These are phyloP conservation scores for Nitzschia sp. DNA, from an alignment of 108 stramenopile genomes.

Conservation along the genomic window DNA sequence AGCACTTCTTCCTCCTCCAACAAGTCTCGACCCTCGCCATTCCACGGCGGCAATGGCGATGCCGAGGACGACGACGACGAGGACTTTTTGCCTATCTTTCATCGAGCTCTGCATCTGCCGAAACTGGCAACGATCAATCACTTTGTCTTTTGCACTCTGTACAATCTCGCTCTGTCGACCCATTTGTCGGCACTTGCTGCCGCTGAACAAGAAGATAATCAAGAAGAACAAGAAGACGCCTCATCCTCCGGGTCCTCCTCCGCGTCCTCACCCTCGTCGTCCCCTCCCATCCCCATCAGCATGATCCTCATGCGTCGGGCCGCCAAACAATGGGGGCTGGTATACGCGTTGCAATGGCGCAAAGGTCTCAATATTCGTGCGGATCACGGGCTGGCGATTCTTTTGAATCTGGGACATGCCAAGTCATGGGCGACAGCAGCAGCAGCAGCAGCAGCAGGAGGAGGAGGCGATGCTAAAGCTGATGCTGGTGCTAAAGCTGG, in stretches of 20 bases:
- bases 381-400: not conserved
- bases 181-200: not conserved
- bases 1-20: not conserved
- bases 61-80: not conserved
- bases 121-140: not conserved
- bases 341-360: not conserved
- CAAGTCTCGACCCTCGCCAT: not conserved
- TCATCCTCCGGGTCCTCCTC: no score
- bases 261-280: not conserved
- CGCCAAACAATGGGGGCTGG: not conserved
- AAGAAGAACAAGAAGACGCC: no score
- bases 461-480: no score
- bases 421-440: not conserved
- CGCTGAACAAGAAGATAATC: no score
- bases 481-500: no score
- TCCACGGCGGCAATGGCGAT: not conserved
- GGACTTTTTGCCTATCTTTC: not conserved
- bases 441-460: no score
- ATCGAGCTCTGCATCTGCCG: not conserved
- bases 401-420: slow-evolving; percentile 2
- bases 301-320: not conserved
- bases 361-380: not conserved
- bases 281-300: no score
- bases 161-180: slow-evolving; percentile 1
- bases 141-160: not conserved